These are phyloP conservation scores for Leccinum boreale DNA, from an alignment of 768 basidiomycete genomes.

Conservation along the genomic window DNA sequence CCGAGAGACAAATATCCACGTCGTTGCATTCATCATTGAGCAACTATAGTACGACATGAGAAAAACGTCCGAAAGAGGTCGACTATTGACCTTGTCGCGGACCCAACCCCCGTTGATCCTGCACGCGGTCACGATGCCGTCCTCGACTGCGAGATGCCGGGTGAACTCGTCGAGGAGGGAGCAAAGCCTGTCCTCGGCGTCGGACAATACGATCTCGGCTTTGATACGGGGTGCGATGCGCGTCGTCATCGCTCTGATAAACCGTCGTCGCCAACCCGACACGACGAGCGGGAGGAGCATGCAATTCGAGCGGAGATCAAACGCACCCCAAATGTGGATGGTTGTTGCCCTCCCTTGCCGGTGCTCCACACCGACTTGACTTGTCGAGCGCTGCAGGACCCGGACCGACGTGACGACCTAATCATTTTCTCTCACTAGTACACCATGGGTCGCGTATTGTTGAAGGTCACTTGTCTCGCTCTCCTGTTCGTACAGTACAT, in stretches of 20 bases:
- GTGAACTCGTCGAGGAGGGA: slow-evolving; percentile 79
- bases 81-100: slow-evolving; percentile 79
- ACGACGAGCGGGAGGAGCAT: slow-evolving; percentile 10
- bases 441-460: slow-evolving; percentile 78
- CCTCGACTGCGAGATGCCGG: slow-evolving; percentile 46
- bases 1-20: slow-evolving; percentile 86
- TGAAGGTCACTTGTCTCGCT: slow-evolving; percentile 56
- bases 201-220: slow-evolving; percentile 53
- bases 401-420: slow-evolving; percentile 12
- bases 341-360: slow-evolving; percentile 8
- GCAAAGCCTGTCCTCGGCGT: slow-evolving; percentile 68
- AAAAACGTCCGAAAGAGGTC: slow-evolving; percentile 5
- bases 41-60: slow-evolving; percentile 47
- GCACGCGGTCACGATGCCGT: slow-evolving; percentile 61
- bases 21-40: slow-evolving; percentile 82
- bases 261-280: slow-evolving; percentile 4
- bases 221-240: slow-evolving; percentile 31
- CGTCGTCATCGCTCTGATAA: slow-evolving; percentile 28
- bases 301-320: slow-evolving; percentile 27
- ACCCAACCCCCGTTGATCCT: slow-evolving; percentile 99
- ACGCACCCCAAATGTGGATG: slow-evolving; percentile 17
- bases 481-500: background rate
- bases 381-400: background rate
- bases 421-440: background rate
- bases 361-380: slow-evolving; percentile 21